Evolutionary conservation across 192 early-diverging fungal genomes (phyloP).

Genomic region (Backusella westeae): DNA sequence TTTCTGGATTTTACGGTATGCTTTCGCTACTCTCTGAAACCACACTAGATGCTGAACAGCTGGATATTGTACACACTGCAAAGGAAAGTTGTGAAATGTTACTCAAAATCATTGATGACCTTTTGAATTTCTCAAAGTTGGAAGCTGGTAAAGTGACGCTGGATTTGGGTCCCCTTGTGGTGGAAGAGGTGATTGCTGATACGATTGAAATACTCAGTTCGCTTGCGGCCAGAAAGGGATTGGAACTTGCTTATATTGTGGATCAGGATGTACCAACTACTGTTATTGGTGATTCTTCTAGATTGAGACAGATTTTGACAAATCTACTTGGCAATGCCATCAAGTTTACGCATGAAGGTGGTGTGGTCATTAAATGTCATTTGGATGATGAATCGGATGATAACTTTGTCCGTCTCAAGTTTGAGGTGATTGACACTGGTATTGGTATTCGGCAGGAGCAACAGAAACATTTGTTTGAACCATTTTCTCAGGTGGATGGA

Average conservation of each 20-base stretch:
- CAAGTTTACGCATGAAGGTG: conserved; percentile 65
- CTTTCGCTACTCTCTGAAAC: conserved; percentile 49
- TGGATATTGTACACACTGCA: conserved; percentile 47
- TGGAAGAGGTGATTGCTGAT: conserved; percentile 57
- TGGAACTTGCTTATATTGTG: conserved; percentile 52
- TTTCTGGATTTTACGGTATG: conserved; percentile 56
- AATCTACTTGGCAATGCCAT: conserved; percentile 66
- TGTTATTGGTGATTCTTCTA: conserved; percentile 51
- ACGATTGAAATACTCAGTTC: conserved; percentile 56
- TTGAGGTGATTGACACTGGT: conserved; percentile 51
- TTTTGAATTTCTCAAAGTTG: conserved; percentile 56
- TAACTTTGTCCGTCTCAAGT: conserved; percentile 31
- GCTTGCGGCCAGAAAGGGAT: conserved; percentile 49
- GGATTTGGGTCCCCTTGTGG: conserved; percentile 47
- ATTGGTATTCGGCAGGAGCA: conserved; percentile 53
- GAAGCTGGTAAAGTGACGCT: conserved; percentile 56
- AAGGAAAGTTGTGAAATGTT: conserved; percentile 51
- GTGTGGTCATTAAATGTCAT: conserved; percentile 48
- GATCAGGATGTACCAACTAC: conserved; percentile 51
- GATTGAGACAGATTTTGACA: conserved; percentile 58
- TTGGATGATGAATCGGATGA: conserved; percentile 38
- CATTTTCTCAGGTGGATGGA: conserved; percentile 68
- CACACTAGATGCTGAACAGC: conserved; percentile 44
- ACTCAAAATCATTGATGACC: conserved; percentile 49
- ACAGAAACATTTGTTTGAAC: conserved; percentile 51